Conservation (phyloP, 2,329 filamentous ascomycete species). For the Volutella citrinella region DNA sequence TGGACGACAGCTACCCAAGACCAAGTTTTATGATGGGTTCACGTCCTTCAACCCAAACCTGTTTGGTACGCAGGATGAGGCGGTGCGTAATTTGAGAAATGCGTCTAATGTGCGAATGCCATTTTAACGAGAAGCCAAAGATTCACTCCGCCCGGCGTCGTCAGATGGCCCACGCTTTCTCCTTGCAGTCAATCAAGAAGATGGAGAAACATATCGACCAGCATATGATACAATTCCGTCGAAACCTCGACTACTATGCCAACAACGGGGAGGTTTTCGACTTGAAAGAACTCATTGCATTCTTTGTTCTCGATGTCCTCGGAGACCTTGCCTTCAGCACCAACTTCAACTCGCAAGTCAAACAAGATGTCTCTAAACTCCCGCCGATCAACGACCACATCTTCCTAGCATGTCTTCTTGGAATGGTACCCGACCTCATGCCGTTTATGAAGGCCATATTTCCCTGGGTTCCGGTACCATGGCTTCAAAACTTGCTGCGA, state of each 20-base stretch:
- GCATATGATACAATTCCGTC: slow-evolving; percentile 1
- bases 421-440: slow-evolving; percentile 8
- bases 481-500: slow-evolving; percentile 2
- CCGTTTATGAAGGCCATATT: neutral
- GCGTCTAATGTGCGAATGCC: too few species aligned
- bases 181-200: slow-evolving; percentile 2
- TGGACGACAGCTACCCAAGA: slow-evolving; percentile 3
- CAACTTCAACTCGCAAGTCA: slow-evolving; percentile 3
- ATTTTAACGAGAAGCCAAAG: neutral
- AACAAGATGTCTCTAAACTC: neutral
- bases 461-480: slow-evolving; percentile 2
- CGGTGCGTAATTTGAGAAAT: too few species aligned
- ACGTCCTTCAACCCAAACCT: slow-evolving; percentile 9
- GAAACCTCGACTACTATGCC: slow-evolving; percentile 3
- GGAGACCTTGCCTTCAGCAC: slow-evolving; percentile 5
- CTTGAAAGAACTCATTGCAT: slow-evolving; percentile 7
- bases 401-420: slow-evolving; percentile 4
- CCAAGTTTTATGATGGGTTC: slow-evolving; percentile 8
- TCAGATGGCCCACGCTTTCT: slow-evolving; percentile 9
- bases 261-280: slow-evolving; percentile 4
- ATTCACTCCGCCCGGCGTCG: slow-evolving; percentile 7
- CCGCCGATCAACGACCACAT: slow-evolving; percentile 7
- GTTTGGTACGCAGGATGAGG: slow-evolving; percentile 6
- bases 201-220: slow-evolving; percentile 7
- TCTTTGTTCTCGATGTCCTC: slow-evolving; percentile 5